Evolutionary conservation across 179 eudicot species (phyloP).

Genomic region (Beta macrorhiza): DNA sequence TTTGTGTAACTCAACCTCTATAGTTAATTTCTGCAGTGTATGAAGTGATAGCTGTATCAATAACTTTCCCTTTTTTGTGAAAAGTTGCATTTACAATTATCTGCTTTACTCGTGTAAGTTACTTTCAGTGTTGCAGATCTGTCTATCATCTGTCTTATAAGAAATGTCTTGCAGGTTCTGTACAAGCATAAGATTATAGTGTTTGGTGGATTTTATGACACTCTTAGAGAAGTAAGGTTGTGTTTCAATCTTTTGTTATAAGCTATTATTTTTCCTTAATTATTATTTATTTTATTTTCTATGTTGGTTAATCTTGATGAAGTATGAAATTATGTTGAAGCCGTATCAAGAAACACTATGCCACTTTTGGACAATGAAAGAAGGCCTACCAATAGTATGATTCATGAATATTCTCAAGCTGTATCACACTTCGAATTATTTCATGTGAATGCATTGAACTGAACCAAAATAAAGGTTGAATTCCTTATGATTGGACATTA

Average conservation of each 20-base stretch:
- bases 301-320: neutral
- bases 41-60: neutral
- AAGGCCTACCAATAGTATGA: neutral
- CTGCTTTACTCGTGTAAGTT: neutral
- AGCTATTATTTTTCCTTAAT: neutral
- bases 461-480: neutral
- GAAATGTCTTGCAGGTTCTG: constrained; percentile 55
- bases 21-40: neutral
- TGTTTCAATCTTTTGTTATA: neutral
- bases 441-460: neutral
- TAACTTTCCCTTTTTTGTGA: neutral
- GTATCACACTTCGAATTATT: neutral
- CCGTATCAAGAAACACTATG: neutral
- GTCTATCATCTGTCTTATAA: neutral
- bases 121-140: neutral
- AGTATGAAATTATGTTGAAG: neutral
- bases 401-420: neutral
- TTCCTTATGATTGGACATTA: neutral
- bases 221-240: constrained; percentile 99
- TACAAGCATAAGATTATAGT: constrained; percentile 97
- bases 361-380: neutral
- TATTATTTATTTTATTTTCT: neutral
- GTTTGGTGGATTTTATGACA: constrained; percentile 98
- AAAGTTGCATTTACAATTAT: neutral
- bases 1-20: neutral